Conservation (phyloP, 306 rosid species). For the Cucurbita maxima region DNA sequence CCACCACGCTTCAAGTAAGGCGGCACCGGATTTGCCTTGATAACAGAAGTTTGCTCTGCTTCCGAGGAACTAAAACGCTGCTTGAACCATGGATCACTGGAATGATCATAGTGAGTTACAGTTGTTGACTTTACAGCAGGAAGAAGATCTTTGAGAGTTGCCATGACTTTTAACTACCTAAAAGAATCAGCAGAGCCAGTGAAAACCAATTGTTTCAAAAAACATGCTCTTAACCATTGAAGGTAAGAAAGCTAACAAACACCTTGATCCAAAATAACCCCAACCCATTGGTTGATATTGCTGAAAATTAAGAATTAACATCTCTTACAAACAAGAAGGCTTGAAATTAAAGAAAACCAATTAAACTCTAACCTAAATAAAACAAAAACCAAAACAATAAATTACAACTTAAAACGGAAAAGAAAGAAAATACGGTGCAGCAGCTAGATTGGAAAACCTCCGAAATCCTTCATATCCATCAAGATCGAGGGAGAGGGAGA, state of each 20-base stretch:
- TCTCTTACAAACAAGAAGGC: not conserved
- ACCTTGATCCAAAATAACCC: not conserved
- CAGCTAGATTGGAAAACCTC: not conserved
- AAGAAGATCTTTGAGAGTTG: constrained; percentile 56
- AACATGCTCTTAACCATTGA: not conserved
- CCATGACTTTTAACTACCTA: constrained; percentile 20
- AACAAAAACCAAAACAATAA: not conserved
- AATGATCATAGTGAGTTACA: constrained; percentile 50
- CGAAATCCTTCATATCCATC: not conserved
- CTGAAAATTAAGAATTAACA: not conserved
- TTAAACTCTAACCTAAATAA: no score
- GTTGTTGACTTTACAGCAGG: constrained; percentile 51
- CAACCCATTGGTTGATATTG: not conserved
- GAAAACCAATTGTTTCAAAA: not conserved
- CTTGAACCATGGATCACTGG: constrained; percentile 80
- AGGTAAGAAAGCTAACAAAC: not conserved
- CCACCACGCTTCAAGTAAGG: constrained; percentile 66
- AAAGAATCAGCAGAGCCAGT: not conserved
- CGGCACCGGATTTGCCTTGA: constrained; percentile 41
- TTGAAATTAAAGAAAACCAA: not conserved
- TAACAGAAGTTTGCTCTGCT: constrained; percentile 35
- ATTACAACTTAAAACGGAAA: not conserved
- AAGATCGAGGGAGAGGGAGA: not conserved
- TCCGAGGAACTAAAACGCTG: constrained; percentile 49
- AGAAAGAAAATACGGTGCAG: not conserved